phyloP scores from a whole-genome alignment of 2,329 filamentous ascomycete genomes.

The Moelleriella libera region DNA sequence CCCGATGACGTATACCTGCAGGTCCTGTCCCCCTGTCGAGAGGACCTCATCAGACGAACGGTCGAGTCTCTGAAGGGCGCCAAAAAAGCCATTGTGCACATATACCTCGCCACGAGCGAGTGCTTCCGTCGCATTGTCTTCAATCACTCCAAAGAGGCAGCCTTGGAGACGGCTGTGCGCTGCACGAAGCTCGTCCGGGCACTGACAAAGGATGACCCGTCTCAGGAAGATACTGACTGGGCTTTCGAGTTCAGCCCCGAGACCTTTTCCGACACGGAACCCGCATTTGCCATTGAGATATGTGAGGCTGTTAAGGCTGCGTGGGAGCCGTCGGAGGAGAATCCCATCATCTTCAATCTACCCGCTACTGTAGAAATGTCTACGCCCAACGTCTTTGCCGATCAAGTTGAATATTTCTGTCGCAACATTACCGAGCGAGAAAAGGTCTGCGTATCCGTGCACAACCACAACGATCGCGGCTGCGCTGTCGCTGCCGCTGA shows the following conservation, averaged over 20 bases:
- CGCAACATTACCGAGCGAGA: conserved; percentile 70
- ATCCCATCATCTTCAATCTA: conserved; percentile 90
- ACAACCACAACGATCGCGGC: conserved; percentile 90
- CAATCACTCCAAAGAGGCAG: conserved; percentile 70
- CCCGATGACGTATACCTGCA: conserved; percentile 87
- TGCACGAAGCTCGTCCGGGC: conserved; percentile 79
- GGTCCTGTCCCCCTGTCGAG: conserved; percentile 81
- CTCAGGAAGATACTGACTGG: conserved; percentile 48
- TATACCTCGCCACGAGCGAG: conserved; percentile 91
- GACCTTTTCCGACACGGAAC: conserved; percentile 79
- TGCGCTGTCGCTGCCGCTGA: conserved; percentile 65
- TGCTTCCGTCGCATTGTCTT: conserved; percentile 93
- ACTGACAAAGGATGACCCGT: conserved; percentile 69
- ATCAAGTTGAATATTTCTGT: conserved; percentile 95
- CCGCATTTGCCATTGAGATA: conserved; percentile 68
- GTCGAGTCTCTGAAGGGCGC: conserved; percentile 79
- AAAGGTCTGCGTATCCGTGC: conserved; percentile 77
- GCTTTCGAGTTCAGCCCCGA: conserved; percentile 75
- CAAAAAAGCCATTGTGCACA: conserved; percentile 88
- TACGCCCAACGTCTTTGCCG: conserved; percentile 90
- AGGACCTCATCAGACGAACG: conserved; percentile 79
- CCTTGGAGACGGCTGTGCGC: conserved; percentile 64
- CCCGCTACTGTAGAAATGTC: conserved; percentile 92
- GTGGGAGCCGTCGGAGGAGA: conserved; percentile 69
- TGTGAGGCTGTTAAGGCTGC: conserved; percentile 90